Percentiles rank a stretch among this genome's conserved stretches.
Evolutionary conservation across 352 stramenopile species (phyloP).

Genomic region (Phytophthora cryptogea): DNA sequence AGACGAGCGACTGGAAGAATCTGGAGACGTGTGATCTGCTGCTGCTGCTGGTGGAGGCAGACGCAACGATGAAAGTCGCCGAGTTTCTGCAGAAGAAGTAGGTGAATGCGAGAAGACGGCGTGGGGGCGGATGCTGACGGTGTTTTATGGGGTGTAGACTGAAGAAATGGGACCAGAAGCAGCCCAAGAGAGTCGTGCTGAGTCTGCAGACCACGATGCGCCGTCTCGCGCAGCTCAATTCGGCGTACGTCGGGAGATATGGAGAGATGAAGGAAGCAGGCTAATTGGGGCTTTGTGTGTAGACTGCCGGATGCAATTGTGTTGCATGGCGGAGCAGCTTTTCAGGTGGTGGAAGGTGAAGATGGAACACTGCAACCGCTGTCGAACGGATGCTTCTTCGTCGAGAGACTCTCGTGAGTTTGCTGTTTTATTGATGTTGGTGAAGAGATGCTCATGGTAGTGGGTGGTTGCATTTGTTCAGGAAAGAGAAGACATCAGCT

Average conservation of each 20-base stretch:
- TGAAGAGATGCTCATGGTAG: neutral
- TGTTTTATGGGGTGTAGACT: constrained; percentile 4
- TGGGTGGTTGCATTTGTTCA: constrained; percentile 25
- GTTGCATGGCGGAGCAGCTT: constrained; percentile 72
- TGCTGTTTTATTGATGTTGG: neutral
- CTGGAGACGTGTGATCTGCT: constrained; percentile 64
- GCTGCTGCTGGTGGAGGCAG: constrained; percentile 62
- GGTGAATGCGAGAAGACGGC: neutral
- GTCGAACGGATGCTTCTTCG: constrained; percentile 75
- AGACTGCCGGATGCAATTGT: constrained; percentile 72
- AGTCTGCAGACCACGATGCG: constrained; percentile 69
- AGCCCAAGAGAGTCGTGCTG: constrained; percentile 55
- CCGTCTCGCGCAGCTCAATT: constrained; percentile 58
- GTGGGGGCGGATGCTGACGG: neutral
- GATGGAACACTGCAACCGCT: constrained; percentile 54
- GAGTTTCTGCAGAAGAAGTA: constrained; percentile 55
- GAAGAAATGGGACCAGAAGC: constrained; percentile 34
- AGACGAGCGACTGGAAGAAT: constrained; percentile 38
- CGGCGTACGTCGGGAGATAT: constrained; percentile 37
- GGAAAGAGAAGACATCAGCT: constrained; percentile 71
- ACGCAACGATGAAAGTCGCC: constrained; percentile 38
- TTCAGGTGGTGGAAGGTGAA: constrained; percentile 64
- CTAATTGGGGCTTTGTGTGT: constrained; percentile 6
- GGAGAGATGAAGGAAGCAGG: neutral
- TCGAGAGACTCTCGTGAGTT: constrained; percentile 78